Conservation (phyloP, 192 early-diverging fungal genomes). For the Coemansia sp. region DNA sequence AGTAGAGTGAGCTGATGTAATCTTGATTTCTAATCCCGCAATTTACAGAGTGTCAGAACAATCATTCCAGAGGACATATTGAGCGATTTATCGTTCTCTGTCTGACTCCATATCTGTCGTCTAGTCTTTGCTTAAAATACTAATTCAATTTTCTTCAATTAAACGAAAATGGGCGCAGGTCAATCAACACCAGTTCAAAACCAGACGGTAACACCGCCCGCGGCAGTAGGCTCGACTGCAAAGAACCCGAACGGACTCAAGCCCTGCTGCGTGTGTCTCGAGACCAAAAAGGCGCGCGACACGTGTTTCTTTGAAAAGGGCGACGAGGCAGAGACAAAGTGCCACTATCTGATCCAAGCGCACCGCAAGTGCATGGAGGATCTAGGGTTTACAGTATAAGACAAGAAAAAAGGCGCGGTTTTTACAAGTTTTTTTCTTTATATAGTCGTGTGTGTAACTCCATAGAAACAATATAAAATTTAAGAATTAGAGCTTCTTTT, state of each 20-base stretch:
- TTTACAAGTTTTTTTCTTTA: not conserved
- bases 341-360: conserved; percentile 79
- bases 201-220: not conserved
- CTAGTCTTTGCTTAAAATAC: too few relatives aligned
- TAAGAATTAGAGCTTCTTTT: conserved; percentile 8
- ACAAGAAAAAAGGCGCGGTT: not conserved
- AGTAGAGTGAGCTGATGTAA: too few relatives aligned
- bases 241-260: conserved; percentile 53
- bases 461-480: not conserved
- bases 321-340: conserved; percentile 71
- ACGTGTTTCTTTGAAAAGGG: conserved; percentile 83
- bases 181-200: conserved; percentile 2
- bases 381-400: conserved; percentile 89
- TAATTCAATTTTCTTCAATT: not conserved
- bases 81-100: too few relatives aligned
- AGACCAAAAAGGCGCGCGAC: conserved; percentile 88
- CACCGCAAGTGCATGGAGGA: conserved; percentile 89
- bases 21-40: too few relatives aligned
- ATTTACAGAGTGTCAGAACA: too few relatives aligned
- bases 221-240: not conserved
- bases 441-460: not conserved
- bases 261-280: conserved; percentile 96
- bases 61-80: too few relatives aligned
- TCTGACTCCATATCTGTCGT: too few relatives aligned
- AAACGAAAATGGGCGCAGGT: not conserved